These are phyloP conservation scores for Sporothrix sp. DNA, from an alignment of 2,329 filamentous ascomycete species.

Conservation along the genomic window DNA sequence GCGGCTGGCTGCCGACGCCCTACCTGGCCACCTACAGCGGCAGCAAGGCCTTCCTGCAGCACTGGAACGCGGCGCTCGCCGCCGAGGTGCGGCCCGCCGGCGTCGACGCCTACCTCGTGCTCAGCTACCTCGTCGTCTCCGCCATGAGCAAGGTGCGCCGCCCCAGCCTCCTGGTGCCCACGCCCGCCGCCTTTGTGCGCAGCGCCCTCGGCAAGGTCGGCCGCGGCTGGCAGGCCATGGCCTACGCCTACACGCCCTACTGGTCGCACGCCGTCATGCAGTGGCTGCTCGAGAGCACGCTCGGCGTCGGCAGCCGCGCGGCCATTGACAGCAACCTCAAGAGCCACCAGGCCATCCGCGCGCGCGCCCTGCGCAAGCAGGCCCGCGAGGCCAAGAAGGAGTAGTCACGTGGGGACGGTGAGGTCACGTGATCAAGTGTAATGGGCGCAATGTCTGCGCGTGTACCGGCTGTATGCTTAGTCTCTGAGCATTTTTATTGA, in stretches of 20 bases:
- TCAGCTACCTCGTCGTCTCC: conserved; percentile 87
- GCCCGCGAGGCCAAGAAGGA: conserved; percentile 69
- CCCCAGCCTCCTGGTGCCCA: conserved; percentile 67
- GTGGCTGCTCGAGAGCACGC: conserved; percentile 60
- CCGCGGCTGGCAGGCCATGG: conserved; percentile 67
- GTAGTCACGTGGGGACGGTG: not conserved
- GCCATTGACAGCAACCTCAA: conserved; percentile 43
- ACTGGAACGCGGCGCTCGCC: conserved; percentile 83
- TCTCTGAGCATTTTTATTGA: too few species aligned
- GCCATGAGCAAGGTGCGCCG: conserved; percentile 95
- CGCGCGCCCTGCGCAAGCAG: conserved; percentile 71
- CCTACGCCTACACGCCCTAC: conserved; percentile 81
- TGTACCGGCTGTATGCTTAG: too few species aligned
- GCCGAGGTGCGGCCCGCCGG: conserved; percentile 72
- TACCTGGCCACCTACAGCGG: conserved; percentile 93
- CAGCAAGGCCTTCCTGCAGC: conserved; percentile 94
- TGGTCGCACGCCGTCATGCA: conserved; percentile 88
- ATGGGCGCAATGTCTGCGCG: too few species aligned
- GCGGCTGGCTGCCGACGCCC: conserved; percentile 82
- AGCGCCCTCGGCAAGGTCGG: conserved; percentile 73
- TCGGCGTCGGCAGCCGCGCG: conserved; percentile 39
- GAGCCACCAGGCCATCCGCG: conserved; percentile 78
- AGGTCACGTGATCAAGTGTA: too few species aligned
- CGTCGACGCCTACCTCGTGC: conserved; percentile 81
- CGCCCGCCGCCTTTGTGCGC: conserved; percentile 71